Evolutionary conservation across 2,329 filamentous ascomycete genomes (phyloP), one percentile per base, ranked within the genome.

Genomic region (Sclerotinia minor): DNA sequence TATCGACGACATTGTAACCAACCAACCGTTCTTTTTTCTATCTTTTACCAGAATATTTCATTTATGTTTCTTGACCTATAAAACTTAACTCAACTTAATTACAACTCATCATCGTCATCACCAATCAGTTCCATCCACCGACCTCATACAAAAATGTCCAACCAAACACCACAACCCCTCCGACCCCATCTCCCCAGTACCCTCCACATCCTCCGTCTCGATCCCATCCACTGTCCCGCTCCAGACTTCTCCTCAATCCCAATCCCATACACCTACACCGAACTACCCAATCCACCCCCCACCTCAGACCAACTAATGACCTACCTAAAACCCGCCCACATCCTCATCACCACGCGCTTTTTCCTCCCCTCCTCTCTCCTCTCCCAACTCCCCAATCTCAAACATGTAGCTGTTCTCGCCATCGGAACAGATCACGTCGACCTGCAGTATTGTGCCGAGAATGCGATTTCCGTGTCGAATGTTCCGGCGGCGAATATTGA

Each of bases 381-480:
- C 11, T 64, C 69, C 9, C 72, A 72, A 17, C 76, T 71, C 24
- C 77, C 79, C 7, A 73, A 74, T 1, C 72, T 80, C 65, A 71
- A 75, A 17, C 73, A 79, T 69, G 67, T 81, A 32, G 75, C 75
- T 44, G 73, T 79, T 2, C 72, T 79, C 24, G 79, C 79, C 0
- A 78, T 77, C 19, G 79, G 79, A 13, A 77, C 73, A 21, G 79
- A 81, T 69, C 68, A 70, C n/a, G 72, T 81, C 1, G 79, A 80
- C 71, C 69, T 80, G 0, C 75, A 67, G 0, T 76, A 78, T 3
- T 80, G 79, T 68, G 70, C 68, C 21, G 70, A 71, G 26, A 70
- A 75, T 2, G 76, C 77, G 1, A 76, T 80, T 49, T 72, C 71
- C 3, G 78, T 81, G 2, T 74, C 75, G 38, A 80, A 80, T 71